Evolutionary conservation across 192 early-diverging fungal species (phyloP).

Genomic region (Podila clonocystis): DNA sequence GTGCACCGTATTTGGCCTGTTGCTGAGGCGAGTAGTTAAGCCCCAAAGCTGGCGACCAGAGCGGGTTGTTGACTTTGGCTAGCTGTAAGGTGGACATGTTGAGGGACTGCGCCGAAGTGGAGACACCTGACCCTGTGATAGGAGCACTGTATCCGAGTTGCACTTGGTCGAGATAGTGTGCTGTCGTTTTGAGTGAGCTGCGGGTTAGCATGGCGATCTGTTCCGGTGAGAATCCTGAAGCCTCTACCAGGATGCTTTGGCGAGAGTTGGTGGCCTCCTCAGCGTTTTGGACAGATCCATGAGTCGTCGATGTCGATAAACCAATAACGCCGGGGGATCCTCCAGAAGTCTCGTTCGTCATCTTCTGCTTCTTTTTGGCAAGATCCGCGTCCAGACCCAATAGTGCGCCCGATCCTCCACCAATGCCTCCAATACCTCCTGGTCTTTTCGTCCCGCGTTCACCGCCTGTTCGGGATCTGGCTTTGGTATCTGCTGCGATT

Average conservation of each 20-base stretch:
- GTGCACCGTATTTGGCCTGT: constrained; percentile 16
- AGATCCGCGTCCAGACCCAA: not conserved
- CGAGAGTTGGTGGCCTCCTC: not conserved
- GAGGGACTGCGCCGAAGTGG: not conserved
- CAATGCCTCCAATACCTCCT: not conserved
- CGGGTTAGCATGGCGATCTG: not conserved
- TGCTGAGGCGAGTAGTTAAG: constrained; percentile 22
- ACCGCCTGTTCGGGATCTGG: constrained; percentile 11
- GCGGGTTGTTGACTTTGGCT: constrained; percentile 36
- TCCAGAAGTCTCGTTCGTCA: no score
- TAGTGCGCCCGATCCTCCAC: not conserved
- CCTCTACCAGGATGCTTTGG: not conserved
- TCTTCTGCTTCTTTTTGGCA: not conserved
- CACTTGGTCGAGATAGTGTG: constrained; percentile 24
- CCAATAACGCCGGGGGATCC: no score
- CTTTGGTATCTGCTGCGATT: constrained; percentile 20
- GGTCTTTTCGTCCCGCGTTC: constrained; percentile 26
- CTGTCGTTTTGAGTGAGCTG: constrained; percentile 2
- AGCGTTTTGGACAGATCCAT: no score
- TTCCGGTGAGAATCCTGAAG: not conserved
- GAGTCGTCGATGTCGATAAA: no score
- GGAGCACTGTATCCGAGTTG: constrained; percentile 4
- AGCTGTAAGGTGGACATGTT: not conserved
- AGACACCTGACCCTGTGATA: not conserved
- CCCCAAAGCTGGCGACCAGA: constrained; percentile 39